Evolutionary conservation across 805 yeast genomes (phyloP).

Genomic region (Zygosaccharomyces rouxii): DNA sequence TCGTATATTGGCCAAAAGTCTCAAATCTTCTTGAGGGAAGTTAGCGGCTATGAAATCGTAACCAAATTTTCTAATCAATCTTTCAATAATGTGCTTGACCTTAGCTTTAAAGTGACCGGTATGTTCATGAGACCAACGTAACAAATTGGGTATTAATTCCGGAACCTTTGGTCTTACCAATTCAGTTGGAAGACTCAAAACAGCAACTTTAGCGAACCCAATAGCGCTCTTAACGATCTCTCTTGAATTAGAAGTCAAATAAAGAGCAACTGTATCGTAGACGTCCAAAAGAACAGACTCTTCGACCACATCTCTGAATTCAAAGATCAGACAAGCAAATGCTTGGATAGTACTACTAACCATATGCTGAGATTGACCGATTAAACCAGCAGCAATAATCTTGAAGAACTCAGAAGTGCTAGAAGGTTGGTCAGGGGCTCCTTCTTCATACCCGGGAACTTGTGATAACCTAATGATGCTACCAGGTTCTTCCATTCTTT

Average conservation of each 20-base stretch:
- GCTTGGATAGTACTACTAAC: slow-evolving; percentile 95
- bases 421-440: slow-evolving; percentile 59
- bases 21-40: slow-evolving; percentile 88
- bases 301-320: slow-evolving; percentile 66
- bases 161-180: slow-evolving; percentile 61
- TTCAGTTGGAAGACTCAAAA: slow-evolving; percentile 76
- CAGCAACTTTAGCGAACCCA: slow-evolving; percentile 90
- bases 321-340: slow-evolving; percentile 78
- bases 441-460: slow-evolving; percentile 62
- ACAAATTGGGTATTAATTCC: slow-evolving; percentile 62
- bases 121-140: slow-evolving; percentile 94
- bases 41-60: slow-evolving; percentile 71
- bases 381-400: slow-evolving; percentile 93
- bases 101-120: slow-evolving; percentile 91
- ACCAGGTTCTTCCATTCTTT: slow-evolving; percentile 62
- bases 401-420: slow-evolving; percentile 79
- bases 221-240: slow-evolving; percentile 93
- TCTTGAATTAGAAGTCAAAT: slow-evolving; percentile 82
- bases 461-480: slow-evolving; percentile 61
- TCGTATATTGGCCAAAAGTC: slow-evolving; percentile 76
- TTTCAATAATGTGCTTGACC: slow-evolving; percentile 88
- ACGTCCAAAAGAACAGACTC: slow-evolving; percentile 63
- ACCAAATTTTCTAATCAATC: slow-evolving; percentile 88
- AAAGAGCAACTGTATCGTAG: slow-evolving; percentile 80
- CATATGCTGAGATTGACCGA: slow-evolving; percentile 92